Percentiles rank a stretch among this genome's conserved stretches.
Evolutionary conservation across 148 eudicot genomes (phyloP).

Genomic region (Pouteria glomerata): DNA sequence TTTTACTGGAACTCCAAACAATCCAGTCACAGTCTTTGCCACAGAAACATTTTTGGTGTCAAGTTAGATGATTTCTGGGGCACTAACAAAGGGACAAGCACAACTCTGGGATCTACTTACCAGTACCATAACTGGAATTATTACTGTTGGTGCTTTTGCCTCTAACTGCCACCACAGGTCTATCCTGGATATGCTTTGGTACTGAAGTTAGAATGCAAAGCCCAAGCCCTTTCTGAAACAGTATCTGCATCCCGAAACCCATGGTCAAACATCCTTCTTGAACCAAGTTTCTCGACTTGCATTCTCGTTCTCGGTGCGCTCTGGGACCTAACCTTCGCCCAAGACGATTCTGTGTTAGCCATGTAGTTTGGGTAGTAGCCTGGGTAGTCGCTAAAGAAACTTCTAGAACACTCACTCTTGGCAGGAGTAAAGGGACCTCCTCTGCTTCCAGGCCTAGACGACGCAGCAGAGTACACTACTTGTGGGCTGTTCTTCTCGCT

Average conservation of each 20-base stretch:
- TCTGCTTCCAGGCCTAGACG: conserved; percentile 46
- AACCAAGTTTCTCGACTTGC: conserved; percentile 25
- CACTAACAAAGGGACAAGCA: background rate
- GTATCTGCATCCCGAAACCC: conserved; percentile 36
- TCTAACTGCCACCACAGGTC: conserved; percentile 2
- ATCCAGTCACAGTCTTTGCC: too few species aligned
- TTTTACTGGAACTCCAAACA: too few species aligned
- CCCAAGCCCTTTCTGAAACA: conserved; percentile 37
- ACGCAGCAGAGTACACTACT: conserved; percentile 30
- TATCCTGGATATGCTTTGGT: conserved; percentile 13
- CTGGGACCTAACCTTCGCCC: conserved; percentile 66
- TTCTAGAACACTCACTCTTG: conserved; percentile 52
- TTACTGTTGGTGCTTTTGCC: conserved; percentile 3
- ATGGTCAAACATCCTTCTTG: conserved; percentile 26
- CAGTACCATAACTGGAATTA: conserved; percentile 7
- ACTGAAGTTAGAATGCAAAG: conserved; percentile 6
- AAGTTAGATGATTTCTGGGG: background rate
- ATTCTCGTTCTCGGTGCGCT: conserved; percentile 71
- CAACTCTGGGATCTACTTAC: conserved; percentile 6
- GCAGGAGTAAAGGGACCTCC: conserved; percentile 57
- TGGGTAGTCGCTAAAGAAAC: conserved; percentile 37
- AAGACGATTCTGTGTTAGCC: conserved; percentile 68
- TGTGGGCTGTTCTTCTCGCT: conserved; percentile 42
- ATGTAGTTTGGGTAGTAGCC: conserved; percentile 61
- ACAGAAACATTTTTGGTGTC: background rate